Base-by-base conservation (phyloP, 495 filamentous ascomycete genomes). In the Neurospora intermedia region DNA sequence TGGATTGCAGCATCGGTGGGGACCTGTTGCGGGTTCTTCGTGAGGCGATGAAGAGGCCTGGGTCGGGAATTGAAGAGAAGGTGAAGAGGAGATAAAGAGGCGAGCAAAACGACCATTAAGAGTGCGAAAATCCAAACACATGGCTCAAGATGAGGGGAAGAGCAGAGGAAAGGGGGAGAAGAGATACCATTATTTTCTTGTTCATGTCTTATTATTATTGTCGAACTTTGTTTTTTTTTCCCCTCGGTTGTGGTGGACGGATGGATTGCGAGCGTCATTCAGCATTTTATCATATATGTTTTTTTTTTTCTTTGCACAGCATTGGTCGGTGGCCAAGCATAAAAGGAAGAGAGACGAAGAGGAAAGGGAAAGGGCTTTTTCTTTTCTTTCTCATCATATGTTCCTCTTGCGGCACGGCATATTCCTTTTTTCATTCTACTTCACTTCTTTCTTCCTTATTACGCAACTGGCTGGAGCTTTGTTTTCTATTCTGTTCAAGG, bases 1-100 rank as follows among this genome's bases (percentile, higher is more conserved):
- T 74, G 94, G 93, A 16, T 81, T 98, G 77, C 89, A 90, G 76
- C 88, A 86, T 70, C 86, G 95, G 71, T 99, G 95, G 95, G 77
- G 76, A n/a, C 72, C 72, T 9, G 27, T 77, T 31, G 74, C 73
- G 2, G 73, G 76, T 7, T 62, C 70, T 41, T 77, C 59, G 73
- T 40, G 48, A 69, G n/a, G 40, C 71, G 23, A 35, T 66, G 23
- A 66, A 8, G 6, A 27, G 20, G 6, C 0, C 4, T 46, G 8
- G 9, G 43, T 11, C 1, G 4, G 43, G 43, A 46, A 46, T 11
- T 59, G 48, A 59, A 27, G 20, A 59, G 48, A 3, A 15, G 48
- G 20, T 7, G 48, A 59, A 27, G 20, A 41, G 40, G 39, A 9
- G 39, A 1, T 9, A 8, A 1, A 40, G 8, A 46, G 8, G 8